A percentile compares a stretch with the other conserved stretches of the same genome.
These are phyloP conservation scores for Tolypocladium ovalisporum DNA, from an alignment of 2,329 filamentous ascomycete species.

Conservation along the genomic window DNA sequence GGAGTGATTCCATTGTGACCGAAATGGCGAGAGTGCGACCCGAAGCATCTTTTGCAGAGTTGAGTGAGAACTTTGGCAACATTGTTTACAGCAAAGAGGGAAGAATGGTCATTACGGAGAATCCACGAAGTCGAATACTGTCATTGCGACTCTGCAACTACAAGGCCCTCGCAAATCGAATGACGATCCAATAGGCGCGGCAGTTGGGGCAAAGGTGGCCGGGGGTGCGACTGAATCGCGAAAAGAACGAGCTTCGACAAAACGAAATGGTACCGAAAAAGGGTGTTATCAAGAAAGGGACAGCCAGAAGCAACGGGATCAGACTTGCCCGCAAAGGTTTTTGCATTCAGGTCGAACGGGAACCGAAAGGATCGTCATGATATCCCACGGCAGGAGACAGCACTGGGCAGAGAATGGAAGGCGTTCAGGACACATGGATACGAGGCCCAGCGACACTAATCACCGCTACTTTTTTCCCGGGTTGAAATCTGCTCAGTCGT, in stretches of 20 bases:
- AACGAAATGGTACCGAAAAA: not conserved
- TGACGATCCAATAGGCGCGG: conserved; percentile 20
- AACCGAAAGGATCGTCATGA: not conserved
- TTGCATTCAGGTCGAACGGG: not conserved
- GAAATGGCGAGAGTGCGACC: conserved; percentile 50
- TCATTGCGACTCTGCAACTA: conserved; percentile 50
- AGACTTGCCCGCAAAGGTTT: not conserved
- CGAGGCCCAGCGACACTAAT: not conserved
- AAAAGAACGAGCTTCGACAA: not conserved
- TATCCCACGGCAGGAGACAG: not conserved
- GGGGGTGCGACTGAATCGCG: not conserved
- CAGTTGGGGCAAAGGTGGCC: not conserved
- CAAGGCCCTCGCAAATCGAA: conserved; percentile 32
- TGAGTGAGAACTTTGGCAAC: conserved; percentile 54
- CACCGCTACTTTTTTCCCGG: not conserved
- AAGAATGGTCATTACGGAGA: conserved; percentile 43
- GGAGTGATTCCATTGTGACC: conserved; percentile 57
- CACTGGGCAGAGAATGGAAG: not conserved
- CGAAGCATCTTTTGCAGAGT: conserved; percentile 45
- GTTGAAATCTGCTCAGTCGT: not conserved
- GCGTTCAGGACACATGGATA: conserved; percentile 4
- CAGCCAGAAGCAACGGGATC: not conserved
- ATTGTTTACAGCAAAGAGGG: conserved; percentile 49
- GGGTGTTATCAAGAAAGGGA: not conserved
- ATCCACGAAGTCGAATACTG: conserved; percentile 38